Evolutionary conservation across 805 yeast species (phyloP).

Genomic region (Metschnikowia corniflorae): DNA sequence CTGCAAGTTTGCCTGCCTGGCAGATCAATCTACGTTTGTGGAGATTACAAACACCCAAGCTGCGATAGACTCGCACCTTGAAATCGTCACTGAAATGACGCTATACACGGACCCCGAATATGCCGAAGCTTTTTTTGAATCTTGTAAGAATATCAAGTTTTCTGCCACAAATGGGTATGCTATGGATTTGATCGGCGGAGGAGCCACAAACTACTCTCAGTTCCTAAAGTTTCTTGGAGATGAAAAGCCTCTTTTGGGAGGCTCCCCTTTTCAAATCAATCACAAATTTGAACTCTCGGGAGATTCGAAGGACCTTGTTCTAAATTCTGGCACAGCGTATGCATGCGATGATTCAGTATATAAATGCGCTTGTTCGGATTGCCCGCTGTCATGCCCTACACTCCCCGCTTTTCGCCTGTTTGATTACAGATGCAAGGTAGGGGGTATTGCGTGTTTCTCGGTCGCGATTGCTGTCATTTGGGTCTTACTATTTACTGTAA

Average conservation of each 20-base stretch:
- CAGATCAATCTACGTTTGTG: slow-evolving; percentile 73
- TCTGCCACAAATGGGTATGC: slow-evolving; percentile 94
- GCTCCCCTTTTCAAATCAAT: slow-evolving; percentile 93
- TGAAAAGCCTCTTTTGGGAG: slow-evolving; percentile 89
- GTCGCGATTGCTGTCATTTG: slow-evolving; percentile 56
- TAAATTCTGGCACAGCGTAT: slow-evolving; percentile 29
- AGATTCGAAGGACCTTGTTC: slow-evolving; percentile 18
- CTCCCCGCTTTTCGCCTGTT: slow-evolving; percentile 46
- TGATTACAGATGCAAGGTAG: slow-evolving; percentile 49
- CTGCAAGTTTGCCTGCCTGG: slow-evolving; percentile 87
- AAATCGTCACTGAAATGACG: slow-evolving; percentile 68
- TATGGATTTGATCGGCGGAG: slow-evolving; percentile 98
- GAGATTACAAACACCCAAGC: slow-evolving; percentile 54
- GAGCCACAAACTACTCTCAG: slow-evolving; percentile 68
- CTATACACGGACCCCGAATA: slow-evolving; percentile 55
- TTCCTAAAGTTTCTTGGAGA: slow-evolving; percentile 91
- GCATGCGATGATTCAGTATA: slow-evolving; percentile 64
- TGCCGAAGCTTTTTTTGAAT: slow-evolving; percentile 68
- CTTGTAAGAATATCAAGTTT: slow-evolving; percentile 87
- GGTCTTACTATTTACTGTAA: slow-evolving; percentile 29
- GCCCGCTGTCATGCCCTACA: slow-evolving; percentile 73
- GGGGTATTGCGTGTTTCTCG: slow-evolving; percentile 69
- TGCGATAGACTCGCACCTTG: slow-evolving; percentile 48
- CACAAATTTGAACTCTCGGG: slow-evolving; percentile 46
- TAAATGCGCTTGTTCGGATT: slow-evolving; percentile 88